These are phyloP conservation scores for Purpureocillium lavendulum DNA, from an alignment of 2,329 filamentous ascomycete genomes.

Conservation along the genomic window DNA sequence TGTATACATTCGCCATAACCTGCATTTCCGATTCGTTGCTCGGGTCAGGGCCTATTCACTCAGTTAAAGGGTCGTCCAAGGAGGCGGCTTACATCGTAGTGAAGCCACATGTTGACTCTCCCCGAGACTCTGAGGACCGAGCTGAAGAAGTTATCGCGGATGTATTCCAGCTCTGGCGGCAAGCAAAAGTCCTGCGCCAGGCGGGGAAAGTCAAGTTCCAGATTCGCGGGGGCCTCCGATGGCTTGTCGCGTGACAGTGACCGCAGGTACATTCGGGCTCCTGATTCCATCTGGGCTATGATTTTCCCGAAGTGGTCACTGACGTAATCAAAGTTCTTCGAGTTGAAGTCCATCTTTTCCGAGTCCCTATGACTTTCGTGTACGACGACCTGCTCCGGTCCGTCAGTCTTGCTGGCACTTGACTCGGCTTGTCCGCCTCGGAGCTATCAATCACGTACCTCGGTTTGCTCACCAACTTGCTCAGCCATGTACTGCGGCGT, in stretches of 20 bases:
- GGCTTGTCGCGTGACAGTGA: slow-evolving; percentile 64
- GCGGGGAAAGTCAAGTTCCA: slow-evolving; percentile 62
- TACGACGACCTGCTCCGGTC: slow-evolving; percentile 55
- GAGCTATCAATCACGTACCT: slow-evolving; percentile 32
- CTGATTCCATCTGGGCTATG: slow-evolving; percentile 48
- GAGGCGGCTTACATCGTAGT: slow-evolving; percentile 60
- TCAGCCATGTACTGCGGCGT: slow-evolving; percentile 57
- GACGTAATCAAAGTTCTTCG: slow-evolving; percentile 74
- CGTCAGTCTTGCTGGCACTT: background rate
- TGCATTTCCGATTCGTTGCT: slow-evolving; percentile 19
- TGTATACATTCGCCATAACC: slow-evolving; percentile 83
- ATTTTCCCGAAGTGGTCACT: slow-evolving; percentile 62
- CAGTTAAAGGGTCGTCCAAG: too few relatives aligned
- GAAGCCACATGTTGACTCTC: slow-evolving; percentile 78
- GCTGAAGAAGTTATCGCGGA: slow-evolving; percentile 60
- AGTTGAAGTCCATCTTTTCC: slow-evolving; percentile 68
- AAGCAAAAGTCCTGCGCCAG: slow-evolving; percentile 63
- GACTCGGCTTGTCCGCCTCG: background rate
- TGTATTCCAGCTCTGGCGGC: slow-evolving; percentile 50
- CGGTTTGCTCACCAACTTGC: slow-evolving; percentile 50
- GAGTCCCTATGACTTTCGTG: slow-evolving; percentile 52
- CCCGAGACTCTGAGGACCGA: slow-evolving; percentile 75
- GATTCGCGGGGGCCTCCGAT: slow-evolving; percentile 58
- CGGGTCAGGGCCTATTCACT: too few relatives aligned
- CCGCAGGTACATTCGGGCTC: slow-evolving; percentile 66